These are phyloP conservation scores for Gloeostereum incarnatum DNA, from an alignment of 768 basidiomycete species.

Conservation along the genomic window DNA sequence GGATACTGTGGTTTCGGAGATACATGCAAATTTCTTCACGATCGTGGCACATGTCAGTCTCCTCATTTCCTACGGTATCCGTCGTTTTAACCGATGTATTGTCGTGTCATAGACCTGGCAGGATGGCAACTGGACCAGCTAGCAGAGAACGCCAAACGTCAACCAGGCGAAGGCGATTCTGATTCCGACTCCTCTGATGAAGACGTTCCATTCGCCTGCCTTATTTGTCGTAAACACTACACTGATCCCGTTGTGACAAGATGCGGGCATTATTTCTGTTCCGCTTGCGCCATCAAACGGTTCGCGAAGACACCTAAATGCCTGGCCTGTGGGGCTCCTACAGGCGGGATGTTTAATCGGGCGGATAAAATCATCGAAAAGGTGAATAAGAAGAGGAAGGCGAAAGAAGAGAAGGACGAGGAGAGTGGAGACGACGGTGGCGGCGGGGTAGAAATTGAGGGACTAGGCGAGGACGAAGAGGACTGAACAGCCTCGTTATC, in stretches of 20 bases:
- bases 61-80: constrained; percentile 3
- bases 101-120: constrained; percentile 58
- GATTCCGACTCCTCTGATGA: constrained; percentile 70
- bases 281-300: constrained; percentile 90
- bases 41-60: constrained; percentile 84
- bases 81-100: constrained; percentile 8
- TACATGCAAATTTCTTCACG: constrained; percentile 98
- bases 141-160: constrained; percentile 65
- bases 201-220: constrained; percentile 96
- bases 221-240: constrained; percentile 92
- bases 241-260: constrained; percentile 93
- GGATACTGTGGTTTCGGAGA: constrained; percentile 99
- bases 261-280: constrained; percentile 96
- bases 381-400: constrained; percentile 63
- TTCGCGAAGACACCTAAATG: constrained; percentile 94
- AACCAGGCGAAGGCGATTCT: constrained; percentile 44
- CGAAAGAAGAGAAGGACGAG: constrained; percentile 42
- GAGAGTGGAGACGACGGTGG: constrained; percentile 27
- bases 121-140: constrained; percentile 98
- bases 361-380: constrained; percentile 90
- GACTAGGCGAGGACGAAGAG: constrained; percentile 27
- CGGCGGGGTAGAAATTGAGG: constrained; percentile 51
- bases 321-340: constrained; percentile 86
- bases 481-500: constrained; percentile 14
- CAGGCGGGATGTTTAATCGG: constrained; percentile 94